Base-by-base conservation (phyloP, 345 rosid species). In the Hibiscus mutabilis region DNA sequence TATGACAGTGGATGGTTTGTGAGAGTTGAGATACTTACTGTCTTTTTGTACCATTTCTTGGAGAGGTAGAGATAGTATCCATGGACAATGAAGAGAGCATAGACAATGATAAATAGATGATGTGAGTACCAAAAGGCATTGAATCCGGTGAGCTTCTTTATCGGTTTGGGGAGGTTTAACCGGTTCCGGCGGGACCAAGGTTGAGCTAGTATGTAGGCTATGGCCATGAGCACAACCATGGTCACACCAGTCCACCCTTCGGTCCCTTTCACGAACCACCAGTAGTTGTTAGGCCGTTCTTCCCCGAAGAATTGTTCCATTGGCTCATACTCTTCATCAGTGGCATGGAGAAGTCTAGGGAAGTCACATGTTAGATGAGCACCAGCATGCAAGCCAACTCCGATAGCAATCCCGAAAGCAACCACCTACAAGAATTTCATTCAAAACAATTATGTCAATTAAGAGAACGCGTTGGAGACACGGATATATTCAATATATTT, bases 101-200 rank as follows among this genome's bases (percentile, higher is more conserved):
- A 89, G 75, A 92, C 92, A 68, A 89, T 79, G 60, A 82, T 86
- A 69, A 92, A 92, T 27, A 89, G 83, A 77, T 89, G 96, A 75
- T 42, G 46, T 2, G 46, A 42, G 46, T 42, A 42, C 46, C 46
- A 42, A 42, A 42, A 42, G 14, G 46, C 92, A 9, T 92, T 88
- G 83, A 91, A 89, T 22, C 97, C 97, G 0, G 91, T 88, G 57
- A 92, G 84, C 49, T 83, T 85, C 72, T 84, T 85, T 12, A 88
- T 25, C 55, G 79, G 3, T 70, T 81, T 86, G 9, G 94, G 96
- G 70, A 88, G 80, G 71, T 80, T 80, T 25, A 91, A 68, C 65
- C 86, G 70, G 74, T 85, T 86, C 21, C 89, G 83, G n/a, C 96
- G 87, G 55, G 87, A 92, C 91, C 94, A 90, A 1, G 94, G 89